Conservation (phyloP, 2,329 filamentous ascomycete species). For the Myriosclerotinia scirpicola region DNA sequence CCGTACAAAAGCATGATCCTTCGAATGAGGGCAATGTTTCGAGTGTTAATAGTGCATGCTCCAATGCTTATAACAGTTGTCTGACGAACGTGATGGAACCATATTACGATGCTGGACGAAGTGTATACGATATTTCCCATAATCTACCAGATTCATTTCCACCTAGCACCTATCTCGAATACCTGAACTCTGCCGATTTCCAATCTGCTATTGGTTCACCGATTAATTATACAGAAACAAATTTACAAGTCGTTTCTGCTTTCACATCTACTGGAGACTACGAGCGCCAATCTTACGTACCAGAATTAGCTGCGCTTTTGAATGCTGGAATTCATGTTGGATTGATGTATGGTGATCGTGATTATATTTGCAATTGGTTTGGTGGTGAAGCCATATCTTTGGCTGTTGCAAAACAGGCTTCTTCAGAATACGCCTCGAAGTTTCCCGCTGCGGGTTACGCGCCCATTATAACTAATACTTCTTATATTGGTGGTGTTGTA, state of each 20-base stretch:
- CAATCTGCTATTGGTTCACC: constrained; percentile 61
- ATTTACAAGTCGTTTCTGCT: constrained; percentile 47
- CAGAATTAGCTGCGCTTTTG: constrained; percentile 60
- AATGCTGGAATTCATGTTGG: constrained; percentile 65
- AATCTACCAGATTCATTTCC: constrained; percentile 59
- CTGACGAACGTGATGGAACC: constrained; percentile 41
- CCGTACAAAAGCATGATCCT: constrained; percentile 45
- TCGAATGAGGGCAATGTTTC: constrained; percentile 44
- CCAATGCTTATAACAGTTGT: constrained; percentile 41
- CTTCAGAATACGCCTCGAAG: constrained; percentile 48
- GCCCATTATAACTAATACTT: constrained; percentile 66
- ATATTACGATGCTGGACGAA: constrained; percentile 40
- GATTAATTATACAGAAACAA: constrained; percentile 57
- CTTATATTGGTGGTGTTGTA: constrained; percentile 69
- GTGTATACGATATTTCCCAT: constrained; percentile 43
- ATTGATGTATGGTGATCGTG: constrained; percentile 66
- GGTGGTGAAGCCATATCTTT: constrained; percentile 75
- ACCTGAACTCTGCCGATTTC: constrained; percentile 62
- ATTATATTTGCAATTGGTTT: constrained; percentile 67
- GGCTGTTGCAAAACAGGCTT: constrained; percentile 53
- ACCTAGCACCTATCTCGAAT: constrained; percentile 58
- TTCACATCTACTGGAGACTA: constrained; percentile 59
- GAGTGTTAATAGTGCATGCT: constrained; percentile 42
- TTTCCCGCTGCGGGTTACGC: constrained; percentile 71
- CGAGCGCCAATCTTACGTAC: constrained; percentile 60